Evolutionary conservation across 305 asterid genomes (phyloP), one percentile per base, ranked within the genome.

Genomic region (Fraxinus xanthoxyloides): DNA sequence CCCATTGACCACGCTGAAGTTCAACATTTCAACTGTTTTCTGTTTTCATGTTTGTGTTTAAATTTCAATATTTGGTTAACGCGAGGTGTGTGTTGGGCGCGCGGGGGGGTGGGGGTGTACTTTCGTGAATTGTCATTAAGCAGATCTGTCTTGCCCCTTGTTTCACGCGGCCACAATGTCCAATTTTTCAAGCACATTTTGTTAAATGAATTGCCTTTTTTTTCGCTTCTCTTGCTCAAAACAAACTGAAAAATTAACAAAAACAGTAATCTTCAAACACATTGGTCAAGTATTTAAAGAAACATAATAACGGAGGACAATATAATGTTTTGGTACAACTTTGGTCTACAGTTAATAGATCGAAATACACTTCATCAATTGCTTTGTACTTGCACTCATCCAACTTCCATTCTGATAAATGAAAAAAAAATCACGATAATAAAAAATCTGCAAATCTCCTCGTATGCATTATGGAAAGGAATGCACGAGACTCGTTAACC

Each of bases 401-500:
- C 75, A 69, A 69, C 75, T 69, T 28, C 75, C 38, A 30, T 69
- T 69, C 38, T 69, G 40, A 28, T 69, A 4, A 5, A 5, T 5
- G 5, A 34, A 15, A 28, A 67, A 46, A 46, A 54, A 6, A n/a
- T 4, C 1, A 0, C 3, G 12, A 17, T 15, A 69, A 65, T 30
- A 65, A 65, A 65, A 65, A 17, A 30, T 69, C 40, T 69, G 72
- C 72, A 63, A 24, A 63, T 28, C 23, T 13, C 10, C 36, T 30
- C 0, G 10, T 28, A 34, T 15, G 15, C 46, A 72, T 72, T 32
- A 72, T 2, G 48, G 48, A 30, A 77, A 5, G n/a, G 28, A 61
- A 65, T 21, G 13, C 46, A n/a, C 8, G 21, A 56, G 54, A 74
- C 78, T 79, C 87, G 75, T 82, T 77, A 92, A 79, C 97, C 98